Evolutionary conservation across 2,329 filamentous ascomycete genomes (phyloP), one percentile per base, ranked within the genome.

Genomic region (Apiospora rasikravindrae): DNA sequence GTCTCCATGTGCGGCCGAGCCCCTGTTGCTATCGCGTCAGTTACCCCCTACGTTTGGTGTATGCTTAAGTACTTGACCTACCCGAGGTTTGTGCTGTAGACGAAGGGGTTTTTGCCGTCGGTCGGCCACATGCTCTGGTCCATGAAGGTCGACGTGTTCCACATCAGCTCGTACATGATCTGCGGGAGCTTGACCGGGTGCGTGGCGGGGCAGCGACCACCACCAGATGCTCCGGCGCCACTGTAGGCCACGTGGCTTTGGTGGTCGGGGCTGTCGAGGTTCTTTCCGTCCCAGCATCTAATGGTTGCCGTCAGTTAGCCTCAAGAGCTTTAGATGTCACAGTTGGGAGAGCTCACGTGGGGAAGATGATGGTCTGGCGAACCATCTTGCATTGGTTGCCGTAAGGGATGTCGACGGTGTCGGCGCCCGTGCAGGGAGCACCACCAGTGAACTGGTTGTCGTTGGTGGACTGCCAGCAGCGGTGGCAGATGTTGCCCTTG

Each of bases 341-440:
- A 61, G 53, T 8, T 19, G 16, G 33, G 19, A 14, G 67, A 67
- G 76, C 78, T 76, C 79, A 82, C 81, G 81, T 80, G 7, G 83
- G 83, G 81, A 87, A 87, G 79, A 87, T 86, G 78, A 87, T 84
- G 76, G 85, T 87, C 77, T 86, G 85, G 74, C 86, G 84, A 81
- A 87, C 87, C 82, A 87, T 86, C 81, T 87, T 86, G 83, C 85
- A 87, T 71, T 75, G 80, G 73, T 83, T 80, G 72, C 82, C 79
- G 19, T 78, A 77, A 71, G 86, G 86, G 71, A 88, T 86, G 45
- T 83, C 86, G 67, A 88, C 85, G 4, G 86, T 87, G 77, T 88
- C 86, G 73, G 76, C 80, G 49, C 85, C 86, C 42, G 82, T 80
- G 84, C 86, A 88, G 44, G 86, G 86, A 26, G 85, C 85, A 53